These are phyloP conservation scores for Hura crepitans DNA, from an alignment of 441 rosid genomes.

Conservation along the genomic window DNA sequence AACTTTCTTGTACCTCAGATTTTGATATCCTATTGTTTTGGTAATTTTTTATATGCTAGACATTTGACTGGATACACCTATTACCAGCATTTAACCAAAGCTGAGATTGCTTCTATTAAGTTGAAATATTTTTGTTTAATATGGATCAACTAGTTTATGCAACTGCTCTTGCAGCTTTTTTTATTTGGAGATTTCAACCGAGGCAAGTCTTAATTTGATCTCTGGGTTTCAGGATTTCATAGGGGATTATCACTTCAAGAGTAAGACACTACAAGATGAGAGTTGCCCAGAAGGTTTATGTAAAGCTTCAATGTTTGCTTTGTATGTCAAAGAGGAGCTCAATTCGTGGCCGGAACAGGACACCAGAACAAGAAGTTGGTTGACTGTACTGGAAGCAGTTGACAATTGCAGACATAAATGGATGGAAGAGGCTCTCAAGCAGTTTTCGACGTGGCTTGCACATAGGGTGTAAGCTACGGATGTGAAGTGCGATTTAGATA, in stretches of 20 bases:
- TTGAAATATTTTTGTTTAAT: background rate
- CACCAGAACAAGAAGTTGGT: slow-evolving; percentile 67
- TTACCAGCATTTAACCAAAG: background rate
- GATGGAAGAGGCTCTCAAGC: slow-evolving; percentile 79
- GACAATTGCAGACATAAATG: slow-evolving; percentile 76
- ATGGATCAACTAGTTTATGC: no score
- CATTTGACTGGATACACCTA: background rate
- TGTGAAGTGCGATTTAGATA: slow-evolving; percentile 23
- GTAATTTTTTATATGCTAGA: background rate
- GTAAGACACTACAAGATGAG: slow-evolving; percentile 84
- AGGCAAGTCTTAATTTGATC: background rate
- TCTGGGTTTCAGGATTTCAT: slow-evolving; percentile 53
- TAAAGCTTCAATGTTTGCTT: slow-evolving; percentile 79
- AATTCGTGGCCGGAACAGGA: slow-evolving; percentile 76
- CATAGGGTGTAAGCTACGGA: slow-evolving; percentile 31
- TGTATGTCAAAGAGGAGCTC: slow-evolving; percentile 73
- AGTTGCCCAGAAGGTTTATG: slow-evolving; percentile 84
- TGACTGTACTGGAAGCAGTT: slow-evolving; percentile 56
- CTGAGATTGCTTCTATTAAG: background rate
- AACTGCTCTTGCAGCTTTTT: background rate
- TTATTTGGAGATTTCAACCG: background rate
- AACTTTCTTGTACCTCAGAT: background rate
- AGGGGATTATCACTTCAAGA: slow-evolving; percentile 70
- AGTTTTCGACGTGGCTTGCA: slow-evolving; percentile 55
- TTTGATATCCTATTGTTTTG: background rate